Base-by-base conservation (phyloP, 106 monocot genomes). In the Allium cepa region DNA sequence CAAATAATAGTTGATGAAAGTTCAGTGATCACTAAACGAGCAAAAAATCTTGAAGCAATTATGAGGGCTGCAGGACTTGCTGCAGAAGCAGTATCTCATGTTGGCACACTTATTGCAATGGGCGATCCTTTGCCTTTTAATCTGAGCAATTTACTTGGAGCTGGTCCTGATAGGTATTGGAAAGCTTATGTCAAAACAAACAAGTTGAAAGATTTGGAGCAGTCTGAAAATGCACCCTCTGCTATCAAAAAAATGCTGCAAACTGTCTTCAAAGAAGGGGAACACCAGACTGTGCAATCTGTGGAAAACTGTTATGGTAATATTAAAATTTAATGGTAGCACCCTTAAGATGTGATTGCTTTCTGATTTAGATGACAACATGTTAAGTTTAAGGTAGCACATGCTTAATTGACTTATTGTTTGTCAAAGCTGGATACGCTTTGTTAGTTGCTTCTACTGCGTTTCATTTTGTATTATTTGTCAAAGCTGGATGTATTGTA, bases 41-140 rank as follows among this genome's bases (percentile, higher is more conserved):
- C 92, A 17, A 84, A 99, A 67, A 99, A 90, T 66, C 73, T 99
- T 70, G 97, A 92, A 81, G 92, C 97, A 12, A 81, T 99, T 16
- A 66, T 99, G 45, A 92, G 79, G 84, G 97, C 97, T 74, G 97
- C 97, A 69, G 97, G 92, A 69, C 75, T 99, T 63, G 92, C 83
- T 64, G 97, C 97, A 58, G 89, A 87, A 77, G 92, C 97, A 71
- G 92, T 92, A 66, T 84, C 77, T 8, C 92, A 93, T 68, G 92
- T 89, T 27, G 92, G 92, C 60, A 72, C 77, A 16, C 77, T 99
- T 45, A 72, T 90, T 75, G 82, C 84, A 22, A 86, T 99, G 92
- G 92, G 92, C 7, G 97, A 99, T 69, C 97, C 89, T 47, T 73
- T 99, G 68, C 97, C 97, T 70, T 80, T 92, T 53, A 74, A 80